Evolutionary conservation across 1,284 basidiomycete species (phyloP).

Genomic region (Cutaneotrichosporon sp.): DNA sequence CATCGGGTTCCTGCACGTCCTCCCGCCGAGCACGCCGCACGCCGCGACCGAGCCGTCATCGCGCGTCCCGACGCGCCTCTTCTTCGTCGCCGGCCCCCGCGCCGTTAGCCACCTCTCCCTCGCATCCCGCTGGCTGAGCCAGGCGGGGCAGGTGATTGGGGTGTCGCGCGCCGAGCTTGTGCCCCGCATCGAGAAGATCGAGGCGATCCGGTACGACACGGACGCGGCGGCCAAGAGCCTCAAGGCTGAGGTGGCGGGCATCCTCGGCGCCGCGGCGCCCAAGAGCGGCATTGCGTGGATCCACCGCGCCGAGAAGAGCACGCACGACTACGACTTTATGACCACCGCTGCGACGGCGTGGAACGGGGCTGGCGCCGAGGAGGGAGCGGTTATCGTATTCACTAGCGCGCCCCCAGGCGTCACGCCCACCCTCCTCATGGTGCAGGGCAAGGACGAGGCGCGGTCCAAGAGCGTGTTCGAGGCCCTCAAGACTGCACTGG

Average conservation of each 20-base stretch:
- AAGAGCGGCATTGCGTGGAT: slow-evolving; percentile 31
- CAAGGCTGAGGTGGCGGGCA: slow-evolving; percentile 66
- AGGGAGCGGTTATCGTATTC: slow-evolving; percentile 54
- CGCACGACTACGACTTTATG: slow-evolving; percentile 50
- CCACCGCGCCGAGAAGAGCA: slow-evolving; percentile 28
- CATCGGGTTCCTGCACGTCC: slow-evolving; percentile 47
- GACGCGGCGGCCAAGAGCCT: slow-evolving; percentile 66
- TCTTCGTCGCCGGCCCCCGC: slow-evolving; percentile 77
- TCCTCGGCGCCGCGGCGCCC: slow-evolving; percentile 59
- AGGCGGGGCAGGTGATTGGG: slow-evolving; percentile 62
- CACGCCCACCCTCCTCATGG: slow-evolving; percentile 58
- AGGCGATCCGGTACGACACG: slow-evolving; percentile 65
- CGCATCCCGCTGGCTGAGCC: slow-evolving; percentile 61
- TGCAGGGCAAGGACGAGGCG: slow-evolving; percentile 63
- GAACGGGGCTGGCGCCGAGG: slow-evolving; percentile 4
- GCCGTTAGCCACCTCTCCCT: slow-evolving; percentile 64
- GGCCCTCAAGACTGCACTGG: slow-evolving; percentile 57
- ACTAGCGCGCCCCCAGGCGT: slow-evolving; percentile 27
- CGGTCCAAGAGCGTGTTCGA: slow-evolving; percentile 63
- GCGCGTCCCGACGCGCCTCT: slow-evolving; percentile 68
- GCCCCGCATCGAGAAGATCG: slow-evolving; percentile 55
- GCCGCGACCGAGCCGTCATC: slow-evolving; percentile 40
- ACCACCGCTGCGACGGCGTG: slow-evolving; percentile 12
- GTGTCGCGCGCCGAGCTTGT: slow-evolving; percentile 61
- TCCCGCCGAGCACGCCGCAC: slow-evolving; percentile 57